Base-by-base conservation (phyloP, 805 yeast species). In the Candida hispaniensis region DNA sequence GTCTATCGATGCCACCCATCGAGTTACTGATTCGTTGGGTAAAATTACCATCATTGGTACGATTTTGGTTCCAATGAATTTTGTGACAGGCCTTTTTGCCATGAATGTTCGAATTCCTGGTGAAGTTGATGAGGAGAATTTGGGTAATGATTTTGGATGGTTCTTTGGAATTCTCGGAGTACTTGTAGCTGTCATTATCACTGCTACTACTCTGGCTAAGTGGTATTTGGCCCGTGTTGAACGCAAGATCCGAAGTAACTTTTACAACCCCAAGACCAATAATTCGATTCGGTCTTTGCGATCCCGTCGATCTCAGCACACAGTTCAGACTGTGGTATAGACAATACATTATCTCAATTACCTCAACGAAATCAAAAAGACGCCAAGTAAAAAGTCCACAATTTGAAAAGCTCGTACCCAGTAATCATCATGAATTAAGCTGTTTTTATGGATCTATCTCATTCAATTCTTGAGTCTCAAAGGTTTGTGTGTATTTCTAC, bases 31-130 rank as follows among this genome's bases (percentile, higher is more conserved):
- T 46, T 77, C 88, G 69, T 65, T 88, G 38, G 81, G 94, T 18
- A 79, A 80, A 51, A 94, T 86, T 15, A 86, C 98, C 0, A 49
- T 88, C 41, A 62, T 88, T 20, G 97, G 96, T 67, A 85, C 96
- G 0, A 66, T 88, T 49, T 63, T 88, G 18, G 79, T 88, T 43
- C 97, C 97, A 10, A 67, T 88, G 65, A 88, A 88, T 54, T 62
- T 88, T 40, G 68, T 88, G 27, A 83, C 96, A 2, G 94, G 96
- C 54, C 52, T 86, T 44, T 88, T 88, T 58, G 96, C 96, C 50
- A 88, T 88, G 98, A 88, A 88, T 56, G 97, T 88, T 12, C 57
- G 48, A 8, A 79, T 88, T 17, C 96, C 96, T 0, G 95, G 95
- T 17, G 58, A 68, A 41, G 60, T 47, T 9, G 14, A 22, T 14